Conservation (phyloP, 306 rosid genomes). For the Vigna mungo region DNA sequence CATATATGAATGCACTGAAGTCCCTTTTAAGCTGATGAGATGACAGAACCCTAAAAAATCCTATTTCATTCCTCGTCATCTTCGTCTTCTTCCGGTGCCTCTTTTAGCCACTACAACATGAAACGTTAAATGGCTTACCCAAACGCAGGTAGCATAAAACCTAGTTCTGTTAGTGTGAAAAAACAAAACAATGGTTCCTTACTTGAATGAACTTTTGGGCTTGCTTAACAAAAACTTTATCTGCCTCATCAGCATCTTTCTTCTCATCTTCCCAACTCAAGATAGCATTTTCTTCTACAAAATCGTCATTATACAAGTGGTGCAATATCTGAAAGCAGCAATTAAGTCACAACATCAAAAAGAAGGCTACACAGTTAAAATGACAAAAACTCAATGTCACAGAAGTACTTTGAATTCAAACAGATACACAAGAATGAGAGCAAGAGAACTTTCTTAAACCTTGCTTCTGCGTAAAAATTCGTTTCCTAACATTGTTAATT, state of each 20-base stretch:
- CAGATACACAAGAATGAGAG: slow-evolving; percentile 10
- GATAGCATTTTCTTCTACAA: slow-evolving; percentile 86
- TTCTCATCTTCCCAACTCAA: slow-evolving; percentile 93
- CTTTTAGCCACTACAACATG: slow-evolving; percentile 79
- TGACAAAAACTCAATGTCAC: not conserved
- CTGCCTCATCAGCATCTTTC: slow-evolving; percentile 78
- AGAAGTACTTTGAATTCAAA: not conserved
- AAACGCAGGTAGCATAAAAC: not conserved
- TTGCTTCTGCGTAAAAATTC: slow-evolving; percentile 13
- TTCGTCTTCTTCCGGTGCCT: slow-evolving; percentile 85
- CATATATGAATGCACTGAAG: slow-evolving; percentile 31
- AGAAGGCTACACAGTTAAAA: not conserved
- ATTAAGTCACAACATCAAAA: slow-evolving; percentile 4
- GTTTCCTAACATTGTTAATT: slow-evolving; percentile 14
- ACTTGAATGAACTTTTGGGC: slow-evolving; percentile 79
- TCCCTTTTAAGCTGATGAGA: slow-evolving; percentile 27
- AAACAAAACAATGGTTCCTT: slow-evolving; percentile 38
- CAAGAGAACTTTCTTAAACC: not conserved
- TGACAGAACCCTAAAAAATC: slow-evolving; percentile 18
- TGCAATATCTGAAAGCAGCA: slow-evolving; percentile 65
- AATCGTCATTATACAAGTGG: slow-evolving; percentile 73
- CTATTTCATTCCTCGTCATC: slow-evolving; percentile 55
- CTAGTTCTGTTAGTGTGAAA: not conserved
- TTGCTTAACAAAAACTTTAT: slow-evolving; percentile 78
- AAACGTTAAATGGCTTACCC: not conserved